Percentiles rank a stretch among this genome's conserved stretches.
Evolutionary conservation across 2,329 filamentous ascomycete genomes (phyloP).

Genomic region (Claviceps arundinis): DNA sequence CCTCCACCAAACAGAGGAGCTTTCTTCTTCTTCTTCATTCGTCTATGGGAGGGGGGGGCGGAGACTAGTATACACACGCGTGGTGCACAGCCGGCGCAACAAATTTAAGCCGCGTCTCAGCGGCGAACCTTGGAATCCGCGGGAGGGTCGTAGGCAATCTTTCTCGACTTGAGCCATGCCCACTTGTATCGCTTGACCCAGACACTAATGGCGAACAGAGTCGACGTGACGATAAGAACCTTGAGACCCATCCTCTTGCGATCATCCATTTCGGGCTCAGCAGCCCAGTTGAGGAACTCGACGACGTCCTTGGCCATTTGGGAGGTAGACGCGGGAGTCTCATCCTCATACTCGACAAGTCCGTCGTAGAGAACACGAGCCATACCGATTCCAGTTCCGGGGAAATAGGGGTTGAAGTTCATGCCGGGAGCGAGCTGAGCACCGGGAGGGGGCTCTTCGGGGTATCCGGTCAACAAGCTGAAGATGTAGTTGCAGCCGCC

Average conservation of each 20-base stretch:
- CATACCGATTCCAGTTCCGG: conserved; percentile 97
- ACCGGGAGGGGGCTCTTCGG: conserved; percentile 87
- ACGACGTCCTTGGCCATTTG: conserved; percentile 99
- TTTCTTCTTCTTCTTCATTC: conserved; percentile 8
- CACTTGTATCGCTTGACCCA: conserved; percentile 99
- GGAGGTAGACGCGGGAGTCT: conserved; percentile 82
- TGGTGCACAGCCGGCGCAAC: conserved; percentile 12
- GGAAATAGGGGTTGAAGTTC: conserved; percentile 99
- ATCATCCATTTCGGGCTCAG: conserved; percentile 98
- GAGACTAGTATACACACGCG: conserved; percentile 31
- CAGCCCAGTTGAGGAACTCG: conserved; percentile 98
- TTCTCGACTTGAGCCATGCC: conserved; percentile 88
- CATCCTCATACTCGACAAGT: conserved; percentile 95
- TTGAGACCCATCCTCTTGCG: conserved; percentile 99
- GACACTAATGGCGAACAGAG: conserved; percentile 74
- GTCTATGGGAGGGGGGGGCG: conserved; percentile 24
- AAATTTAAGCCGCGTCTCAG: conserved; percentile 19
- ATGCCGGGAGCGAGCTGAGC: conserved; percentile 74
- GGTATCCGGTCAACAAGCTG: conserved; percentile 90
- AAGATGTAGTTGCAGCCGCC: conserved; percentile 99
- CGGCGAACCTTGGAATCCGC: conserved; percentile 36
- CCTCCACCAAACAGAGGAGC: conserved; percentile 29
- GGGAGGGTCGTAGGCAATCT: conserved; percentile 79
- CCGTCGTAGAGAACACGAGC: conserved; percentile 96
- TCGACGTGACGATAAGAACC: conserved; percentile 67